phyloP scores from a whole-genome alignment of 1,139 yeast genomes.

The Candida tetrigidarum region DNA sequence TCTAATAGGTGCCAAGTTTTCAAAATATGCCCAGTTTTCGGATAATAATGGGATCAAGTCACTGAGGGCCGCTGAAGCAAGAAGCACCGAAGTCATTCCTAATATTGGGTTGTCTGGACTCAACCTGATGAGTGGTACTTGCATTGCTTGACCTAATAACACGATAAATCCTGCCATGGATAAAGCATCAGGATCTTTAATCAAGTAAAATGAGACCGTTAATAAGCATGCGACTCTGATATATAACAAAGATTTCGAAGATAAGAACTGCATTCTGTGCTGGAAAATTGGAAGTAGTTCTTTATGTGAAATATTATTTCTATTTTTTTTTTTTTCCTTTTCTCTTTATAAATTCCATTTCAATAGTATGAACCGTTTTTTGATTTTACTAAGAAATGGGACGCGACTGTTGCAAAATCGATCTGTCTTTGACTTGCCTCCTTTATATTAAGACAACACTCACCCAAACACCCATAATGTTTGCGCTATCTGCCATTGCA shows the following conservation, averaged over 20 bases:
- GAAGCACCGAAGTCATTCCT: constrained; percentile 53
- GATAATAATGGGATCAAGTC: constrained; percentile 66
- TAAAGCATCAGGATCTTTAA: constrained; percentile 52
- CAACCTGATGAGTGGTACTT: constrained; percentile 47
- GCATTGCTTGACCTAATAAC: constrained; percentile 62
- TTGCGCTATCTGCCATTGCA: constrained; percentile 25
- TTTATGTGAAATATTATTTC: background rate
- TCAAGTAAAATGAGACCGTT: constrained; percentile 60
- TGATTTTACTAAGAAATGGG: too few relatives aligned
- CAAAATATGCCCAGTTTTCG: constrained; percentile 60
- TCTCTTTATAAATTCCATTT: too few relatives aligned
- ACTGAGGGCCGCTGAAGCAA: constrained; percentile 46
- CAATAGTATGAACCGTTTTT: too few relatives aligned
- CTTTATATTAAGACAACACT: too few relatives aligned
- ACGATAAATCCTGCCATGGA: constrained; percentile 51
- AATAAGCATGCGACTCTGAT: constrained; percentile 51
- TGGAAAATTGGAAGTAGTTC: background rate
- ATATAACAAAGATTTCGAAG: constrained; percentile 55
- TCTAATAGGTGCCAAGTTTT: constrained; percentile 71
- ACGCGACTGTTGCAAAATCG: constrained; percentile 2
- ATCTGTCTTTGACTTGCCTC: too few relatives aligned
- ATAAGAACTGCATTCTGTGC: constrained; percentile 55
- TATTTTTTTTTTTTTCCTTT: background rate
- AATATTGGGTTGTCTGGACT: constrained; percentile 53
- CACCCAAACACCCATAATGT: constrained; percentile 16